Evolutionary conservation across 768 basidiomycete genomes (phyloP), one percentile per base, ranked within the genome.

Genomic region (Pisolithus sp.): DNA sequence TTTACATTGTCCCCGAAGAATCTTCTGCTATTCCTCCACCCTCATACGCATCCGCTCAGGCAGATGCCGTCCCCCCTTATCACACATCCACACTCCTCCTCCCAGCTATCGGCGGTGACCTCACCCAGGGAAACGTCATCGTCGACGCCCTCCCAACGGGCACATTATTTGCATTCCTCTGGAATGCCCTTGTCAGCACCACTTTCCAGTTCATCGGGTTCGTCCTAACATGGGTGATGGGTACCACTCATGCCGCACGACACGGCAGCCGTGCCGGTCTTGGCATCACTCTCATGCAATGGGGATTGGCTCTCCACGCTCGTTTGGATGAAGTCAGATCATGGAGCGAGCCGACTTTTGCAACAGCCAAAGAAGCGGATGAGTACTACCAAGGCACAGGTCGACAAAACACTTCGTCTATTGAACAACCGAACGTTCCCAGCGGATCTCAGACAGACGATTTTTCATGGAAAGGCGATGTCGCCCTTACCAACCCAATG

Each of bases 141-240:
- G 84, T 98, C 62, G 95, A 97, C 59, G 83, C 84, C 12, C 79
- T 98, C 48, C 89, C 86, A 38, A 87, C 85, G 6, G 88, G 87
- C 20, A 80, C 83, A 10, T 61, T 93, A 30, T 94, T 95, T 67
- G 82, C 83, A 12, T 94, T 93, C 74, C 77, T 89, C 38, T 97
- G 89, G 92, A 93, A 91, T 64, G 77, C 90, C 64, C 85, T 97
- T 52, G 85, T 98, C 53, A 93, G 92, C 51, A 79, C 94, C 50
- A 93, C 92, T 21, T 99, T 99, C 87, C 95, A 97, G 72, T 95
- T 97, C 61, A 84, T 97, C 60, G 95, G 87, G 34, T 93, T 90
- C 75, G 76, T 85, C 46, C 77, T 97, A 67, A 98, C 94, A 8
- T 97, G 93, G 70, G 86, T 98, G 52, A 79, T 98, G 28, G 90